These are phyloP conservation scores for Dysphania ambrosioides DNA, from an alignment of 148 eudicot species.

Conservation along the genomic window DNA sequence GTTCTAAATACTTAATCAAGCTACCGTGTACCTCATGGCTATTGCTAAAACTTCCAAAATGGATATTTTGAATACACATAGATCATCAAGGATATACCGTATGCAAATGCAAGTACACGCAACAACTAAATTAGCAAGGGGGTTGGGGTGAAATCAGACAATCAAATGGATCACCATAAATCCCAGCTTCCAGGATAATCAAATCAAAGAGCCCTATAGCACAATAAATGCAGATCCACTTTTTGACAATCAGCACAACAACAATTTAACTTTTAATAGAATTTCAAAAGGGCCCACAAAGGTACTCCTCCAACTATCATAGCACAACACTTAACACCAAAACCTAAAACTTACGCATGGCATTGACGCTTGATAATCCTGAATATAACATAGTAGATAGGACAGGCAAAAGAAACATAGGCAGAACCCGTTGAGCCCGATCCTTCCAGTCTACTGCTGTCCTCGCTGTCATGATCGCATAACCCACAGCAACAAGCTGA, in stretches of 20 bases:
- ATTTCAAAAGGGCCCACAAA: too few relatives aligned
- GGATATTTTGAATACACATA: not conserved
- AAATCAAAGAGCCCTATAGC: not conserved
- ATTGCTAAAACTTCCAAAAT: too few relatives aligned
- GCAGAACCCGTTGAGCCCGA: slow-evolving; percentile 76
- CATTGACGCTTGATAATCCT: slow-evolving; percentile 47
- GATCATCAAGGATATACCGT: not conserved
- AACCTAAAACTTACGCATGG: slow-evolving; percentile 55
- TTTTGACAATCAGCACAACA: too few relatives aligned
- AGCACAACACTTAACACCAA: not conserved
- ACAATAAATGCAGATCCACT: too few relatives aligned
- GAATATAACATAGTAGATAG: slow-evolving; percentile 51
- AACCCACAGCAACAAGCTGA: slow-evolving; percentile 80
- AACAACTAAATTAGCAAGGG: not conserved
- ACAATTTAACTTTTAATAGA: too few relatives aligned
- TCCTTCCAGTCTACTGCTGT: slow-evolving; percentile 68
- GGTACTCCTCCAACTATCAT: too few relatives aligned
- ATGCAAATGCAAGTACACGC: too few relatives aligned
- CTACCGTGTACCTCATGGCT: too few relatives aligned
- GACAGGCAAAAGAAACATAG: slow-evolving; percentile 86
- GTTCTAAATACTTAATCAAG: too few relatives aligned
- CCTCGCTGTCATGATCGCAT: slow-evolving; percentile 82
- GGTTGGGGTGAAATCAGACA: not conserved
- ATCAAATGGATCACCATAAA: not conserved
- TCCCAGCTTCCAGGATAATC: not conserved